Conservation (phyloP, 2,329 filamentous ascomycete species). For the Scedosporium dehoogii region DNA sequence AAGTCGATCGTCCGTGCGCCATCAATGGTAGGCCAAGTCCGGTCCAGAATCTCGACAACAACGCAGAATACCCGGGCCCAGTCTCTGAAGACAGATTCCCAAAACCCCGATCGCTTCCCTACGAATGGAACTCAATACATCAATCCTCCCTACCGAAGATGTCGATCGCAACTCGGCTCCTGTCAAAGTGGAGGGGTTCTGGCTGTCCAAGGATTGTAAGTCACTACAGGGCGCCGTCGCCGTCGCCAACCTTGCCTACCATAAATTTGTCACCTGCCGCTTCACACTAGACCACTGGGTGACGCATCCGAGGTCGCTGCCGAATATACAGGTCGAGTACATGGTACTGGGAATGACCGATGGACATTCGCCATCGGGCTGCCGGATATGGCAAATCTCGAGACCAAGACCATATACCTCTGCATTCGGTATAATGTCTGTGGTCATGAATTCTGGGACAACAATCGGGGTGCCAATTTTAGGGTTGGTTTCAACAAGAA, state of each 20-base stretch:
- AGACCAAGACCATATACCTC: constrained; percentile 85
- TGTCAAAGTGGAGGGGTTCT: constrained; percentile 77
- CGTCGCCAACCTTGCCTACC: constrained; percentile 81
- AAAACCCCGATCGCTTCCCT: constrained; percentile 36
- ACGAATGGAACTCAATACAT: constrained; percentile 78
- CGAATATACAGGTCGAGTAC: constrained; percentile 76
- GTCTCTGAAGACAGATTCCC: not conserved
- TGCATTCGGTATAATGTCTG: constrained; percentile 82
- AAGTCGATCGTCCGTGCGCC: constrained; percentile 88
- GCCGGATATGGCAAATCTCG: constrained; percentile 80
- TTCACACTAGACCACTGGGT: constrained; percentile 99
- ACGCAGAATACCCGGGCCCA: constrained; percentile 77
- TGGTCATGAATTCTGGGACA: constrained; percentile 89
- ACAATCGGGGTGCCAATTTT: constrained; percentile 79
- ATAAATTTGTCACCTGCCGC: constrained; percentile 77
- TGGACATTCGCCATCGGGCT: constrained; percentile 94
- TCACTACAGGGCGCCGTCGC: constrained; percentile 73
- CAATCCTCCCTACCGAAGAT: constrained; percentile 67
- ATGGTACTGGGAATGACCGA: constrained; percentile 63
- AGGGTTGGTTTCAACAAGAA: constrained; percentile 90
- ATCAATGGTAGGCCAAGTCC: constrained; percentile 92
- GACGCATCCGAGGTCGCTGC: constrained; percentile 85
- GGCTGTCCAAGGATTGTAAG: constrained; percentile 80
- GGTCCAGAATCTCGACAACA: constrained; percentile 77
- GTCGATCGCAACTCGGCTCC: constrained; percentile 50